Evolutionary conservation across 1,284 basidiomycete species (phyloP), one percentile per base, ranked within the genome.

Genomic region (Microbotryum saponariae): DNA sequence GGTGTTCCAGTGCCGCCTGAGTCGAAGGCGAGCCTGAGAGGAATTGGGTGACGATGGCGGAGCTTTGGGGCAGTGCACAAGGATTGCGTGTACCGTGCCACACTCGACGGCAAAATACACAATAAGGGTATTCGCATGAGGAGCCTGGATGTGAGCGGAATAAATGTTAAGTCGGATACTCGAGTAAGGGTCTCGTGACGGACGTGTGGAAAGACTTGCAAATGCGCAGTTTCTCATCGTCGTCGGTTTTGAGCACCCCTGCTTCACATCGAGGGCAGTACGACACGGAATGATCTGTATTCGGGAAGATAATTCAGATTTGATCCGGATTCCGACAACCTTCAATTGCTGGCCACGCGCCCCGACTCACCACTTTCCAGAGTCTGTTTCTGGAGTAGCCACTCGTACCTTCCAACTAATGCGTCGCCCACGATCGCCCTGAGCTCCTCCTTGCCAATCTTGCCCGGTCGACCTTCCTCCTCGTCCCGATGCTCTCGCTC

Each of bases 201-300:
- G 51, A 5, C 6, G 6, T 31, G 25, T 20, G 50, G 27, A 16
- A 2, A 10, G 25, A 31, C n/a, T 42, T 51, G 67, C 88, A 90
- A 46, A 81, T 83, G 56, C 88, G 81, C 25, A 90, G 77, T 63
- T 83, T 78, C 51, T 82, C 82, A 82, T 85, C 82, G 4, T 82
- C 79, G 21, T 81, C 82, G 27, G 82, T 79, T 29, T 83, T 82
- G 37, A 79, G 77, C 6, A 89, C 84, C 16, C 85, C 81, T 10
- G 80, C 78, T 73, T 89, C 87, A 70, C 88, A 90, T 51, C 87
- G 80, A 0, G 88, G 88, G 72, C 88, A 91, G 68, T 85, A 82
- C 8, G 87, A 78, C 52, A 86, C 83, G 1, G 82, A 80, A 23
- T 88, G 88, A 76, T 90, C 88, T 87, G 64, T 2, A 46, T 37